Evolutionary conservation across 306 rosid genomes (phyloP).

Genomic region (Gastrolobium bilobum): DNA sequence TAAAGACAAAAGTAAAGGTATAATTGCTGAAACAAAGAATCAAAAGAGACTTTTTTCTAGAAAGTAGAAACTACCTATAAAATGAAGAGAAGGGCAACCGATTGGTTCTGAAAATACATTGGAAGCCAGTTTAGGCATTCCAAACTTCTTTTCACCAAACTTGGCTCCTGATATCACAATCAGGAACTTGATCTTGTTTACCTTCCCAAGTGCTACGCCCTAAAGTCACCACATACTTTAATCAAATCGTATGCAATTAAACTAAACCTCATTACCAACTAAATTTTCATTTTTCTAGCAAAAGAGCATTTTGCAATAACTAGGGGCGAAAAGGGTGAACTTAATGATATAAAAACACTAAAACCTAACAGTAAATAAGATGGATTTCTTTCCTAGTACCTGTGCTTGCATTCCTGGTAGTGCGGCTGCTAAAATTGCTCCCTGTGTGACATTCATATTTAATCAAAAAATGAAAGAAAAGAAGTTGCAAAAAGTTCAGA

Average conservation of each 20-base stretch:
- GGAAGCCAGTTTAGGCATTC: conserved; percentile 62
- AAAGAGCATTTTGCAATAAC: background rate
- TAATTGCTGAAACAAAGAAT: background rate
- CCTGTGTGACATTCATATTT: conserved; percentile 46
- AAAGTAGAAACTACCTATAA: conserved; percentile 61
- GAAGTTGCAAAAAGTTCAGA: background rate
- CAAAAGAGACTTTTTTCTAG: background rate
- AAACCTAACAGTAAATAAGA: background rate
- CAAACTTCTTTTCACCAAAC: conserved; percentile 58
- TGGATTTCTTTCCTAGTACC: conserved; percentile 42
- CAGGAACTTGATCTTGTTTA: conserved; percentile 56
- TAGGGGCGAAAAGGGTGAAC: background rate
- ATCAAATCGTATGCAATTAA: background rate
- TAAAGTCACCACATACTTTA: conserved; percentile 24
- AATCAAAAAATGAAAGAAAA: background rate
- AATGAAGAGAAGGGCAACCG: conserved; percentile 57
- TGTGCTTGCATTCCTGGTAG: conserved; percentile 63
- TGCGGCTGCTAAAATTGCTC: conserved; percentile 59
- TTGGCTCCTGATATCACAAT: conserved; percentile 58
- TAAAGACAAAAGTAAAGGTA: background rate
- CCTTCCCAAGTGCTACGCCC: conserved; percentile 65
- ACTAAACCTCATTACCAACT: background rate
- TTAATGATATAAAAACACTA: background rate
- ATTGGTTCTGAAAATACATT: conserved; percentile 58
- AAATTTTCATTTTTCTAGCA: conserved; percentile 6